Base-by-base conservation (phyloP, 2,329 filamentous ascomycete genomes). In the Penicillium sp. region DNA sequence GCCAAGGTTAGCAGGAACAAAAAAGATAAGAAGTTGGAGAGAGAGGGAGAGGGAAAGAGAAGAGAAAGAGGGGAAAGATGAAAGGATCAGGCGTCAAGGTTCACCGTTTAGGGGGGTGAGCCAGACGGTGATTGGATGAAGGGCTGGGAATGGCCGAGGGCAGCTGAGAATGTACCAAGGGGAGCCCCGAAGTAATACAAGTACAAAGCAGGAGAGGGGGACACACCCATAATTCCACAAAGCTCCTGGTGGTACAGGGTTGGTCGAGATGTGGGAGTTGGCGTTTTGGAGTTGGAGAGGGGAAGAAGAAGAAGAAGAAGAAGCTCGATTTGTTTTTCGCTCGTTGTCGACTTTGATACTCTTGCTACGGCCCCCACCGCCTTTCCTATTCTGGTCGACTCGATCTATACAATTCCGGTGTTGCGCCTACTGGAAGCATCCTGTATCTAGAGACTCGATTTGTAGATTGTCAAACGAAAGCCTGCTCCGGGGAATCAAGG, bases 171-270 rank as follows among this genome's bases (percentile, higher is more conserved):
- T 49, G 46, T 51, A 50, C 46, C 40, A 48, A 45, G 40, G 40
- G 41, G 39, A 17, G 28, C 17, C 30, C 23, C 14, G 29, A 39
- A 43, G 45, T 48, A 50, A 39, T 49, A 51, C 46, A 42, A 44
- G 44, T 30, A 37, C 23, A 37, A 25, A 27, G 25, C 6, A 6
- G 22, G 5, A n/a, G 25, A 27, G 26, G 29, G 37, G 32, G 45
- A 49, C 51, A 17, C 37, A 56, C 51, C 52, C 52, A 55, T 54
- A 47, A 51, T 55, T 27, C 9, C 9, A 27, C 10, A 13, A 11
- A 6, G 25, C 22, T 27, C 27, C 10, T 10, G n/a, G 40, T 30
- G 30, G 35, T 44, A 39, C 35, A 30, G 32, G 15, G 16, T 5
- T 14, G 14, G 31, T 23, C n/a, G n/a, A n/a, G n/a, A n/a, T n/a